phyloP scores from a whole-genome alignment of 2,329 filamentous ascomycete species.

The Atkinsonella texensis region DNA sequence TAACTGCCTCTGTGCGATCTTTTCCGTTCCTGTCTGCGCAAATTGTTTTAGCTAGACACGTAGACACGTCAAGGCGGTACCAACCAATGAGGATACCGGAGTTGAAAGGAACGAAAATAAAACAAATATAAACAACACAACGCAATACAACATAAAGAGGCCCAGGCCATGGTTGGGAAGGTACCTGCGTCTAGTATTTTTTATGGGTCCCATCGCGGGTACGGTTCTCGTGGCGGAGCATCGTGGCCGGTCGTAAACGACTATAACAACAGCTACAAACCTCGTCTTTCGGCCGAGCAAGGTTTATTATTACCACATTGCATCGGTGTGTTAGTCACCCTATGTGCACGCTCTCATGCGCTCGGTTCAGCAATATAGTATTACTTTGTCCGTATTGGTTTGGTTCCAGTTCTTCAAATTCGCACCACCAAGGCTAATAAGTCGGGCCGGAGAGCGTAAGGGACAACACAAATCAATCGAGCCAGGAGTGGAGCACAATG shows the following conservation, averaged over 20 bases:
- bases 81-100: background rate
- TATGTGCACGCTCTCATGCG: background rate
- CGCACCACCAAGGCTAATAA: background rate
- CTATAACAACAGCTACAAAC: background rate
- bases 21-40: background rate
- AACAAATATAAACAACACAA: background rate
- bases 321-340: background rate
- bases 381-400: no score
- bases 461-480: background rate
- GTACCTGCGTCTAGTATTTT: background rate
- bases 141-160: no score
- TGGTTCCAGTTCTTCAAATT: no score
- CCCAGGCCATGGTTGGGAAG: no score
- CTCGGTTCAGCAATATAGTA: no score
- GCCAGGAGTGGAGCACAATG: background rate
- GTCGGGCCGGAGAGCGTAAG: background rate
- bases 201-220: background rate
- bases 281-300: background rate
- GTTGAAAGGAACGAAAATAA: background rate
- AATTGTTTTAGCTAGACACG: background rate
- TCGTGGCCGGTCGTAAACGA: background rate
- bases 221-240: background rate
- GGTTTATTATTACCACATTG: background rate
- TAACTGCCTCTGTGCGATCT: background rate
- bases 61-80: background rate